A percentile compares a stretch with the other conserved stretches of the same genome.
These are phyloP conservation scores for Ustulina deusta DNA, from an alignment of 2,329 filamentous ascomycete species.

Conservation along the genomic window DNA sequence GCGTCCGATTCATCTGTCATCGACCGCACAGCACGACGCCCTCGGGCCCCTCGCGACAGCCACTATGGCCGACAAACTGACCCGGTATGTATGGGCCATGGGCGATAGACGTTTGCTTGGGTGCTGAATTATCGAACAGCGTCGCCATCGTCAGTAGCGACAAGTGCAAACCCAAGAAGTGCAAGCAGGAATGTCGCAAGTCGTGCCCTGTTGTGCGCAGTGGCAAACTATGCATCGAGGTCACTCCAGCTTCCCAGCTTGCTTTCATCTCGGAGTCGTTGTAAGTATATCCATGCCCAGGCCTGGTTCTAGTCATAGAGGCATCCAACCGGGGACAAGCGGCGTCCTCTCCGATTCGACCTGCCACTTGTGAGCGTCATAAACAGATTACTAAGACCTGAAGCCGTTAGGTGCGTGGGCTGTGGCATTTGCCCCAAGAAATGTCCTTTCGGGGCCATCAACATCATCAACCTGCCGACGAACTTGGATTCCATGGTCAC, in stretches of 20 bases:
- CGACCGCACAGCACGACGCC: not conserved
- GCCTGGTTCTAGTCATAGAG: not conserved
- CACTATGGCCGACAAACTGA: constrained; percentile 9
- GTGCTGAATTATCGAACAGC: constrained; percentile 1
- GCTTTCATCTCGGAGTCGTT: constrained; percentile 4
- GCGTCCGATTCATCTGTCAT: not conserved
- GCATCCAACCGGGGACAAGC: not conserved
- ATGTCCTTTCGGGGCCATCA: constrained; percentile 2
- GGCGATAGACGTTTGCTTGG: not conserved
- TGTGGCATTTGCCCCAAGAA: constrained; percentile 7
- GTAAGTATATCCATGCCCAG: not conserved
- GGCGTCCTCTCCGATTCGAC: not conserved
- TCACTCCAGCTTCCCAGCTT: constrained; percentile 5
- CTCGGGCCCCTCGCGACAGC: not conserved
- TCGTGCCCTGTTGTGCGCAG: constrained; percentile 7
- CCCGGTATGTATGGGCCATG: constrained; percentile 6
- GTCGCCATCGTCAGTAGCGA: constrained; percentile 15
- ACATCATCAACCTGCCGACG: constrained; percentile 4
- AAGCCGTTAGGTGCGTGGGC: not conserved
- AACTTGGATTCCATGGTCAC: not conserved
- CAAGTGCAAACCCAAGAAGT: constrained; percentile 10
- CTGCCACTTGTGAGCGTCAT: not conserved
- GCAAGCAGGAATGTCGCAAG: constrained; percentile 8
- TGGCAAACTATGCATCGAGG: constrained; percentile 6
- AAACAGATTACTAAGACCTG: not conserved